Evolutionary conservation across 768 basidiomycete species (phyloP).

Genomic region (Auricularia cornea): DNA sequence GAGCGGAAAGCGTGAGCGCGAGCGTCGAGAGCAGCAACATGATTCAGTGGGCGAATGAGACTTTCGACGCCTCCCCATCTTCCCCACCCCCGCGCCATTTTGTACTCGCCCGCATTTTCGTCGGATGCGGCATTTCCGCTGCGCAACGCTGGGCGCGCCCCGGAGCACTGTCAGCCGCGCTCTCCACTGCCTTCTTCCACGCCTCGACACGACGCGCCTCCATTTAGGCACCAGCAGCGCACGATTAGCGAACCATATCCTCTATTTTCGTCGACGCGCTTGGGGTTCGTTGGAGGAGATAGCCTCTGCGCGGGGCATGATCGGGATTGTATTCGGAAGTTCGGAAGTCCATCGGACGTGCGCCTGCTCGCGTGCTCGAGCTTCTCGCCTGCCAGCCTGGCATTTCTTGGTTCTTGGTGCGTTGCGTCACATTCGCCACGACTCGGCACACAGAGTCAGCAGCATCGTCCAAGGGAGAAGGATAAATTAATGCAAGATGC

Average conservation of each 20-base stretch:
- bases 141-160: not conserved
- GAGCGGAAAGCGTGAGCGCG: slow-evolving; percentile 2
- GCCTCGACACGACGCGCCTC: no score
- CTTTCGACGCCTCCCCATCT: not conserved
- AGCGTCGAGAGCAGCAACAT: not conserved
- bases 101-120: not conserved
- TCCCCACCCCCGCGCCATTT: not conserved
- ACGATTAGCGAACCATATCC: no score
- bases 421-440: no score
- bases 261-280: not conserved
- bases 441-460: no score
- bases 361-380: not conserved
- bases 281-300: not conserved
- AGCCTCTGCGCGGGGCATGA: not conserved
- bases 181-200: no score
- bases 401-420: not conserved
- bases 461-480: no score
- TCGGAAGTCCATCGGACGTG: not conserved
- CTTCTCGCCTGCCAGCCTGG: not conserved
- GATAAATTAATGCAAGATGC: no score
- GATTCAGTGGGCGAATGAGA: not conserved
- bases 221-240: no score
- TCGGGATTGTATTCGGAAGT: not conserved
- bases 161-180: no score
- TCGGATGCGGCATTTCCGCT: not conserved